Conservation (phyloP, 78 protist species). For the Ministeria vibrans region DNA sequence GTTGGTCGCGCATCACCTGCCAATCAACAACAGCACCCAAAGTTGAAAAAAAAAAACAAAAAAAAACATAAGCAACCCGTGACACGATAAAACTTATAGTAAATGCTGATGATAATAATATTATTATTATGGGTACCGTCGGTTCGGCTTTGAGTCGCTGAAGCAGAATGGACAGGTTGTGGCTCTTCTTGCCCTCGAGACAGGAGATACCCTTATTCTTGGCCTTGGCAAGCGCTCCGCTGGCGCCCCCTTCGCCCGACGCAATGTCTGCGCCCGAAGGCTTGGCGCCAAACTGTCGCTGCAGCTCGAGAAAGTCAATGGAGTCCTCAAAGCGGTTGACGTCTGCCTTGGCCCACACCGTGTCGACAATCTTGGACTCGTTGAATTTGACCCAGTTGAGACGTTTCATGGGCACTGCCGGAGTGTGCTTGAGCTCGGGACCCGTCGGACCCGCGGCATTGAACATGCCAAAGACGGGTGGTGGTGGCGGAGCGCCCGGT, state of each 20-base stretch:
- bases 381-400: constrained; percentile 16
- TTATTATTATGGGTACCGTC: no score
- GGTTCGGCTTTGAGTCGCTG: no score
- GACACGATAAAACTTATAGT: background rate
- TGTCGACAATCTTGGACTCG: background rate
- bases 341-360: constrained; percentile 26
- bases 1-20: background rate
- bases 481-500: background rate
- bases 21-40: background rate
- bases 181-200: constrained; percentile 23
- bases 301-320: background rate
- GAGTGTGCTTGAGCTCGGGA: background rate
- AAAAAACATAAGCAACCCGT: background rate
- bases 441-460: constrained; percentile 6
- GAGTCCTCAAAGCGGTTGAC: background rate
- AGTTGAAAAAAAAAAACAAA: background rate
- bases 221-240: background rate
- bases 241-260: background rate
- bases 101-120: no score
- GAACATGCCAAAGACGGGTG: background rate
- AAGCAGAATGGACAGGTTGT: no score
- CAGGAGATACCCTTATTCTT: constrained; percentile 11
- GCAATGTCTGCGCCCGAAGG: background rate
- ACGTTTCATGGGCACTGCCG: constrained; percentile 7
- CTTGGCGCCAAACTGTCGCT: constrained; percentile 8